Evolutionary conservation across 2,329 filamentous ascomycete genomes (phyloP).

Genomic region (Cryoendolithus antarcticus): DNA sequence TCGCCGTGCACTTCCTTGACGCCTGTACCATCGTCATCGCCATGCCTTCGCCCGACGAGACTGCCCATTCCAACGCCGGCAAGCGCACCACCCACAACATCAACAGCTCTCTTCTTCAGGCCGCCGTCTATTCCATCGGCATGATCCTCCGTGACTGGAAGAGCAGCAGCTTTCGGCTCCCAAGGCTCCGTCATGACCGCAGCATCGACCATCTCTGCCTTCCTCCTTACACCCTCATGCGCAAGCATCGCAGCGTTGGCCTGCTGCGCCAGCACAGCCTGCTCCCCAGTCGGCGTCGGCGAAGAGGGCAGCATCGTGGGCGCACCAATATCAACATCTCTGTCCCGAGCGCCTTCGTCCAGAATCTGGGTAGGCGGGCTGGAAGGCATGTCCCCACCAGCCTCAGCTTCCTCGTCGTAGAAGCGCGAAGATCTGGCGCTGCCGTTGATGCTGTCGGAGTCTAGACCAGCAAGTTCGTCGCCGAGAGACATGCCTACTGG

Average conservation of each 20-base stretch:
- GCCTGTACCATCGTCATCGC: constrained; percentile 4
- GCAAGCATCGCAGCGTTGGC: no score
- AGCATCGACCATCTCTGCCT: constrained; percentile 43
- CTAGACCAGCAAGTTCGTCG: constrained; percentile 75
- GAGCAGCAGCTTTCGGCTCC: constrained; percentile 23
- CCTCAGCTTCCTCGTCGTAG: constrained; percentile 61
- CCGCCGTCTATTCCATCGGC: constrained; percentile 1
- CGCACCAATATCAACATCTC: no score
- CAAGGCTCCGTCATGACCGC: constrained; percentile 51
- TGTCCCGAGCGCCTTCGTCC: background rate
- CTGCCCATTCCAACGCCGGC: constrained; percentile 24
- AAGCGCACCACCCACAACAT: constrained; percentile 19
- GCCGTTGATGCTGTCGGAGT: constrained; percentile 50
- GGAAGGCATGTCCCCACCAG: constrained; percentile 22
- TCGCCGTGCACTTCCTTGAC: constrained; percentile 2
- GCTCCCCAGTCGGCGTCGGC: constrained; percentile 7
- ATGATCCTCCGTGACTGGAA: constrained; percentile 1
- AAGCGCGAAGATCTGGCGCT: constrained; percentile 18
- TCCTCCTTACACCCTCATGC: constrained; percentile 4
- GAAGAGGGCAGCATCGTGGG: constrained; percentile 10
- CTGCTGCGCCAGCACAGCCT: constrained; percentile 3
- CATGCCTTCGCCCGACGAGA: constrained; percentile 6
- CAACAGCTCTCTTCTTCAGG: constrained; percentile 13
- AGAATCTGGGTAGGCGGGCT: constrained; percentile 6
- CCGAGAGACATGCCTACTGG: constrained; percentile 65